Base-by-base conservation (phyloP, 2,329 filamentous ascomycete species). In the Paracoccidioides lutzii region DNA sequence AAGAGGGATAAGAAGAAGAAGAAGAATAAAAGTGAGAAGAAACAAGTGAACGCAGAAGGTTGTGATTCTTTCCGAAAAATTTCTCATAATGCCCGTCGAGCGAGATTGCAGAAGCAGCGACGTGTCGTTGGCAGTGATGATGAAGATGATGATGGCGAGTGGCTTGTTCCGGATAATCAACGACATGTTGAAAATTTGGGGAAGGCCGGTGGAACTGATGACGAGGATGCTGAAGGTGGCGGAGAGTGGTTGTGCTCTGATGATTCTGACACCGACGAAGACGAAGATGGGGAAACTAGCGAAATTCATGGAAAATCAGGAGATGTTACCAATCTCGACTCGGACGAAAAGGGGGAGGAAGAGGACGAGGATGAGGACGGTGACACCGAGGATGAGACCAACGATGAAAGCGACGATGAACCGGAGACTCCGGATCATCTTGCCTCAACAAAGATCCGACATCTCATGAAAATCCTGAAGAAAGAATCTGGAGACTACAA, bases 371-470 rank as follows among this genome's bases (percentile, higher is more conserved):
- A 65, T 61, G 38, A 69, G 61, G 61, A 71, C 65, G 60, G 35
- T 3, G 71, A 69, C 49, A 73, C 73, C 0, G 73, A 77, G n/a
- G 22, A 14, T 30, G 68, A 71, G 4, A 73, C 74, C 6, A 63
- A 61, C 46, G 65, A 69, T 32, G 71, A 75, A 38, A 70, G 71
- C 32, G 63, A 59, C 57, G 38, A 64, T 22, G n/a, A 52, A 3
- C 50, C 50, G n/a, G 63, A 42, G 64, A 68, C 5, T 74, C 75
- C 33, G 28, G 76, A 86, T 38, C 65, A 68, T 45, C 63, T 70
- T 12, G 67, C 71, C 1, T 98, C 93, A 0, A 91, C 93, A 63
- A 98, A 98, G 75, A 94, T 98, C 65, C 84, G 86, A 46, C 84
- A 93, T 63, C 79, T 97, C 22, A 80, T 95, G 65, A 78, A 82